Evolutionary conservation across 2,329 filamentous ascomycete genomes (phyloP).

Genomic region (Aschersonia sp.): DNA sequence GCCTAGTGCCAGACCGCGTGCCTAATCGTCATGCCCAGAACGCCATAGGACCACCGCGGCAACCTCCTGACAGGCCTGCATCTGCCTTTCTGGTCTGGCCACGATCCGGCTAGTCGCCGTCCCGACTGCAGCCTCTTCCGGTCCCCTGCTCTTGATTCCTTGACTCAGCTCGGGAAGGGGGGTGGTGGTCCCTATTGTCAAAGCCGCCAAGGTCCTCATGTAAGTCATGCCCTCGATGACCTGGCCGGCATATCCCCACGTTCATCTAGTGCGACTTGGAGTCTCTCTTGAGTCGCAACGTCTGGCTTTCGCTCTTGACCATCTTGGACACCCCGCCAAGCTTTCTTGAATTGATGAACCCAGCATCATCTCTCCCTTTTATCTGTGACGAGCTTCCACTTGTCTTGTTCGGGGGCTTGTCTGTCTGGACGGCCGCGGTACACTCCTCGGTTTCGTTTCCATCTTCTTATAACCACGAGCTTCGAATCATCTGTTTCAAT

Average conservation of each 20-base stretch:
- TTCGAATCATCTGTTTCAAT: neutral
- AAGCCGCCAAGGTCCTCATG: too few species aligned
- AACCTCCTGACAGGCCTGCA: constrained; percentile 1
- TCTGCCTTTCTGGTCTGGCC: constrained; percentile 3
- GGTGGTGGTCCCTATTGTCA: too few species aligned
- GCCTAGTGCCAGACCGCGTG: neutral
- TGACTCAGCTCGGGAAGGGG: neutral
- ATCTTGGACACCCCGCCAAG: neutral
- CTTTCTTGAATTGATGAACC: neutral
- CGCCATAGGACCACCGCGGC: neutral
- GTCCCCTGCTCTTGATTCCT: neutral
- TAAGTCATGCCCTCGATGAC: too few species aligned
- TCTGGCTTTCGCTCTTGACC: neutral
- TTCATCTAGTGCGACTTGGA: neutral
- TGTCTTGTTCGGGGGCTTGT: neutral
- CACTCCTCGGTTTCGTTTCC: neutral
- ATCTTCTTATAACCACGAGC: neutral
- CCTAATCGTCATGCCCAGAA: neutral
- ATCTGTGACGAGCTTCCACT: neutral
- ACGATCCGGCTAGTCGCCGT: constrained; percentile 4
- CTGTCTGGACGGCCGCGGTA: neutral
- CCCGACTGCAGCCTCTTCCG: constrained; percentile 4
- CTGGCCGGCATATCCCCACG: too few species aligned
- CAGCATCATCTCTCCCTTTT: neutral
- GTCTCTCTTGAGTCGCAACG: neutral